Base-by-base conservation (phyloP, 2,329 filamentous ascomycete species). In the Sphaceloma murrayae region DNA sequence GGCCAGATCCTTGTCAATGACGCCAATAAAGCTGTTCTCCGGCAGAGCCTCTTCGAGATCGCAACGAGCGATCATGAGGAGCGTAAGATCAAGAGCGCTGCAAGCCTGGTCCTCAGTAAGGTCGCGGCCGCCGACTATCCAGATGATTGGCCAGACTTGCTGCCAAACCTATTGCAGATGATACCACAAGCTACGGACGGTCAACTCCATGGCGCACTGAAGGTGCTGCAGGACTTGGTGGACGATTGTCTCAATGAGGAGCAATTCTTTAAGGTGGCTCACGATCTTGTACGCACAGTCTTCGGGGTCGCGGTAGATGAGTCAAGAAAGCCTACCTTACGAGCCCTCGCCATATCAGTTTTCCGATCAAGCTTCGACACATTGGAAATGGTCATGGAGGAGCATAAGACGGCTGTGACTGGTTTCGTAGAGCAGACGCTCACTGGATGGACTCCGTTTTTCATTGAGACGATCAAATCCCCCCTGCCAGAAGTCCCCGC, bases 361-460 rank as follows among this genome's bases (percentile, higher is more conserved):
- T 94, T 96, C 70, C 77, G 86, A 46, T 79, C 79, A 38, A 94
- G 86, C 64, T 94, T 98, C 61, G 87, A 96, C 60, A 85, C 91
- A 46, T 77, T 98, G 67, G 87, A 96, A 65, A 94, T 95, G 77
- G 84, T 96, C 52, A 83, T 94, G 70, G 88, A 94, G 53, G 85
- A 94, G 54, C 85, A 96, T 64, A 84, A 85, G 56, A 74, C 75
- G 47, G 85, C 85, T 45, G 86, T 96, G 49, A 91, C 85, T 63
- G 74, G 73, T 1, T 98, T 98, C 61, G 87, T 89, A 43, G 85
- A 94, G 49, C 83, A 94, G 57, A 78, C 86, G 0, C 72, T 96
- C 38, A 51, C 40, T 5, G 75, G 77, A 40, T 98, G 91, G 91
- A 80, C 85, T 50, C 85, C 88, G 3, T 94, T 94, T 68, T 91